Percentiles rank a stretch among this genome's conserved stretches.
Conservation (phyloP, 2,329 filamentous ascomycete species). For the Pseudonectria foliicola region DNA sequence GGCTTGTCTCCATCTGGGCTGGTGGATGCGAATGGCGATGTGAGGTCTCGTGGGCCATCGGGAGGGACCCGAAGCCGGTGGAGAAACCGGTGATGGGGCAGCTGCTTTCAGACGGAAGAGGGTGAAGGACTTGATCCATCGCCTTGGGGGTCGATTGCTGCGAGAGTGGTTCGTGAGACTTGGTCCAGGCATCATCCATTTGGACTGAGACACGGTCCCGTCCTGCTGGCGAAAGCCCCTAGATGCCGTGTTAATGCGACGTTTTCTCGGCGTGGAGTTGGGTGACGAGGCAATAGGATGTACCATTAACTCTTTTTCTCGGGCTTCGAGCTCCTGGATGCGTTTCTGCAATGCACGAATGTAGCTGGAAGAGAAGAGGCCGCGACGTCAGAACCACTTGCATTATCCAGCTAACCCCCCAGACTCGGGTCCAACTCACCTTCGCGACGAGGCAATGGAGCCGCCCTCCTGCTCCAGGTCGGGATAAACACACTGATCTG, state of each 20-base stretch:
- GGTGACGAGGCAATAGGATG: constrained; percentile 2
- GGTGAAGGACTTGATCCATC: constrained; percentile 14
- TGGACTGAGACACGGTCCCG: constrained; percentile 11
- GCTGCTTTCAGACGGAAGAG: constrained; percentile 14
- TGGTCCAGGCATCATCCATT: constrained; percentile 17
- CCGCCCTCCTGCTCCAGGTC: constrained; percentile 21
- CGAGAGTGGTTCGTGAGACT: constrained; percentile 12
- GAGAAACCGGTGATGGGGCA: constrained; percentile 11
- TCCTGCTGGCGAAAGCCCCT: constrained; percentile 12
- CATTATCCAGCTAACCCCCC: too few species aligned
- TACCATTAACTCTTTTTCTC: constrained; percentile 17
- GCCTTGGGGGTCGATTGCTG: constrained; percentile 6
- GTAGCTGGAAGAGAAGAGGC: constrained; percentile 9
- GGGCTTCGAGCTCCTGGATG: constrained; percentile 20
- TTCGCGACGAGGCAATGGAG: constrained; percentile 21
- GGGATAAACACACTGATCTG: constrained; percentile 20
- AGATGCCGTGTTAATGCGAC: constrained; percentile 2
- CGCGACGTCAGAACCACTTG: too few species aligned
- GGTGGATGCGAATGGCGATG: constrained; percentile 12
- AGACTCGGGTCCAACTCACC: constrained; percentile 10
- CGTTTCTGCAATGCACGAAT: constrained; percentile 21
- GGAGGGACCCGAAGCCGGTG: constrained; percentile 7
- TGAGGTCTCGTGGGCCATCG: constrained; percentile 12
- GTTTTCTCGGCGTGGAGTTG: background rate
- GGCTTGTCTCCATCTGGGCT: constrained; percentile 18